Base-by-base conservation (phyloP, 257 asterid genomes). In the Linderniella brevidens region DNA sequence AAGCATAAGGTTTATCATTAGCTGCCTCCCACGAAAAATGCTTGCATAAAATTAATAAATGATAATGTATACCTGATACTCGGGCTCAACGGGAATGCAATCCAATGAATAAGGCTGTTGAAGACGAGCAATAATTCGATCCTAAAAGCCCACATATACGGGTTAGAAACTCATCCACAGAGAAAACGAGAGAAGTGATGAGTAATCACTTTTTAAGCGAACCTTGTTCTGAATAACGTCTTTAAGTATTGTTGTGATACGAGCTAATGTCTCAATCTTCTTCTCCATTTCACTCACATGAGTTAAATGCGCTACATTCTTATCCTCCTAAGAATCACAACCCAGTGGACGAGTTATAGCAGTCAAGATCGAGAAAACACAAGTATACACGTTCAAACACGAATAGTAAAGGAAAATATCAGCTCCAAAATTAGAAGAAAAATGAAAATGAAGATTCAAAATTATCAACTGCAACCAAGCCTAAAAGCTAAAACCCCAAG, bases 81-180 rank as follows among this genome's bases (percentile, higher is more conserved):
- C 96, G 52, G 96, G 92, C 74, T 90, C 99, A 46, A 90, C 99
- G 0, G 99, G 94, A 62, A 90, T 90, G 77, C 99, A 90, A 68
- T 90, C 99, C 65, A 90, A 59, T 1, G 99, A 79, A 73, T 85
- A 90, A 50, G 99, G 99, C 68, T 90, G 96, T 65, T 90, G 96
- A 65, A 90, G 94, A 38, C 96, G 99, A 64, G 99, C 93, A 37
- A 90, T 81, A 50, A 90, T 85, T 49, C 94, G 84, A 56, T 90
- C 99, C 97, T 87, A 67, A 13, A 60, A 59, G 61, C 54, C 35
- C 15, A 39, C 9, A 9, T 11, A 39, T 3, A 39, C 13, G 43
- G 45, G 38, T 39, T 17, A 42, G 14, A 43, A 9, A 15, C 9
- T 18, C 10, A 54, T 41, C 13, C 32, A 13, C 15, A 25, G 8